Conservation (phyloP, 768 basidiomycete species). For the Sporobolomyces roseus region DNA sequence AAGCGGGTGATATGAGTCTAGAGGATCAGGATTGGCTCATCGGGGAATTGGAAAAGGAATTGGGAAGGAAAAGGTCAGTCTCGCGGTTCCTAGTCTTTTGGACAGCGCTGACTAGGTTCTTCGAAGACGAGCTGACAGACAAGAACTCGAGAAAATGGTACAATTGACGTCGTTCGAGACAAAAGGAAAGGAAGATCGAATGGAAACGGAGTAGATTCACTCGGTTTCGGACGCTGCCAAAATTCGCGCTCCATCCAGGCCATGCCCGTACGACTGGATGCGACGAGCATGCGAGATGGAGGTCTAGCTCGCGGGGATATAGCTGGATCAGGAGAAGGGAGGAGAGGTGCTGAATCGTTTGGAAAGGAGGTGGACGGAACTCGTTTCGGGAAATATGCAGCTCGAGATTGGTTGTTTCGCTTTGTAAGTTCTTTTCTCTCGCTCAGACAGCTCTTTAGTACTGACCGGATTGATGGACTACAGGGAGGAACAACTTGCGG, state of each 20-base stretch:
- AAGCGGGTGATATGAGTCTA: constrained; percentile 19
- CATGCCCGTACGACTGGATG: too few species aligned
- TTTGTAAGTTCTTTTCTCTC: constrained; percentile 24
- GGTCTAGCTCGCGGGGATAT: too few species aligned
- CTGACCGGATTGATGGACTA: rapidly evolving
- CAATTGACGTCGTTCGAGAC: constrained; percentile 1
- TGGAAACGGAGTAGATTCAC: background rate
- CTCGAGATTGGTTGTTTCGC: constrained; percentile 40
- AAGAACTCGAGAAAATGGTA: constrained; percentile 6
- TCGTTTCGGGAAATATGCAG: constrained; percentile 34
- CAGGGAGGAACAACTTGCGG: constrained; percentile 35
- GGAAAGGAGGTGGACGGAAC: constrained; percentile 38
- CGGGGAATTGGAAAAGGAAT: constrained; percentile 8
- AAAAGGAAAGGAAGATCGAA: background rate
- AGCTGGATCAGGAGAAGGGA: too few species aligned
- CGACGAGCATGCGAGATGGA: too few species aligned
- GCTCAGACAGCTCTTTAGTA: background rate
- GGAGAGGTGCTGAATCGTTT: constrained; percentile 31
- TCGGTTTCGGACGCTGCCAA: too few species aligned
- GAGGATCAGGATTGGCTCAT: constrained; percentile 36
- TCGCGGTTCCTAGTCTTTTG: background rate
- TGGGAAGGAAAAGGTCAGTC: background rate
- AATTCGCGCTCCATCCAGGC: too few species aligned
- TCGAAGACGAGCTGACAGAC: background rate
- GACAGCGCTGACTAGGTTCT: background rate